Evolutionary conservation across 257 asterid species (phyloP).

Genomic region (Jacaranda mimosifolia): DNA sequence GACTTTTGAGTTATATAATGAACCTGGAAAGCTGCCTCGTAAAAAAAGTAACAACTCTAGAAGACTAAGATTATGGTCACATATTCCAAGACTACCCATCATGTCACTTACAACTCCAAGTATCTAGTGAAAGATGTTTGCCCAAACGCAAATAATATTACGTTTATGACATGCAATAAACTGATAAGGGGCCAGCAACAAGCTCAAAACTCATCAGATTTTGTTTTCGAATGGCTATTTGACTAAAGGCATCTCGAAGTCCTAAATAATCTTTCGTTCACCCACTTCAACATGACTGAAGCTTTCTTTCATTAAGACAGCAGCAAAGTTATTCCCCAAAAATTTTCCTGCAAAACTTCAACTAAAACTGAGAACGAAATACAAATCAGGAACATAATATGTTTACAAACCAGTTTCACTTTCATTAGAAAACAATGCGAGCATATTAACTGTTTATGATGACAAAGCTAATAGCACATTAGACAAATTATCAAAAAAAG

Average conservation of each 20-base stretch:
- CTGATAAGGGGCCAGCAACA: slow-evolving; percentile 19
- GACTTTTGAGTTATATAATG: not conserved
- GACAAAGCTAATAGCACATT: slow-evolving; percentile 24
- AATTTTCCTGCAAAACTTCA: slow-evolving; percentile 5
- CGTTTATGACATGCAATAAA: slow-evolving; percentile 15
- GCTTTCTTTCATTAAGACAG: not conserved
- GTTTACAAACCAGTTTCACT: not conserved
- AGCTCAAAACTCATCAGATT: slow-evolving; percentile 22
- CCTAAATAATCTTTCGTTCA: not conserved
- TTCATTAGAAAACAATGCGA: slow-evolving; percentile 5
- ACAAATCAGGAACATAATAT: not conserved
- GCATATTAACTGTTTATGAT: slow-evolving; percentile 15
- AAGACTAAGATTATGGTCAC: slow-evolving; percentile 5
- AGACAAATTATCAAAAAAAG: slow-evolving; percentile 25
- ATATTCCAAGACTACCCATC: not conserved
- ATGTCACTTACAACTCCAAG: slow-evolving; percentile 20
- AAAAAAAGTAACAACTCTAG: slow-evolving; percentile 6
- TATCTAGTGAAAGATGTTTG: not conserved
- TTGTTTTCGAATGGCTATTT: not conserved
- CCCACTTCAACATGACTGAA: slow-evolving; percentile 5
- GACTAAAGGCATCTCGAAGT: slow-evolving; percentile 20
- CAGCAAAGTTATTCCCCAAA: slow-evolving; percentile 26
- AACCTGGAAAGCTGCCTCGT: not conserved
- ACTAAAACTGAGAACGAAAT: slow-evolving; percentile 6
- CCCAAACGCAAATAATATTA: slow-evolving; percentile 3